Evolutionary conservation across 805 yeast genomes (phyloP).

Genomic region (Zygosaccharomyces pseudorouxii): DNA sequence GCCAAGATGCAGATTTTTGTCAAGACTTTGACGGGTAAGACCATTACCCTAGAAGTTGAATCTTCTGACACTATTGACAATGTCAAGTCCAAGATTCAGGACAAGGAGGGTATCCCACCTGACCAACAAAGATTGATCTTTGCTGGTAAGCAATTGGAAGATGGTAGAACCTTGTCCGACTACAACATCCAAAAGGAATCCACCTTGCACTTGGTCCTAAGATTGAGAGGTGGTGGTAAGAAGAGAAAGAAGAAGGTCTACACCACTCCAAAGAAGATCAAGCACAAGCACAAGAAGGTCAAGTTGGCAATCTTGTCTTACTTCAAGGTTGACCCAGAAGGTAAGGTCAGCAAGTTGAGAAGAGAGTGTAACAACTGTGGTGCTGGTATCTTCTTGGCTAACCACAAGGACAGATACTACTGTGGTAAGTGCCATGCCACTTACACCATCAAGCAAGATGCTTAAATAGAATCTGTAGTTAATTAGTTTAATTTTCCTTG

Average conservation of each 20-base stretch:
- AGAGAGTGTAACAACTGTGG: slow-evolving; percentile 98
- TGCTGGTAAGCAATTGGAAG: slow-evolving; percentile 97
- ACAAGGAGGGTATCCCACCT: slow-evolving; percentile 96
- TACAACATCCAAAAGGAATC: slow-evolving; percentile 99
- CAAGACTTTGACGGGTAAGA: slow-evolving; percentile 98
- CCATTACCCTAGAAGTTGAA: slow-evolving; percentile 97
- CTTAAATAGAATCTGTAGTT: slow-evolving; percentile 14
- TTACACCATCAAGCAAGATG: slow-evolving; percentile 50
- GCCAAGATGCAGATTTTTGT: slow-evolving; percentile 91
- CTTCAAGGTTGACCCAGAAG: slow-evolving; percentile 99
- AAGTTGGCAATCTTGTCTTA: slow-evolving; percentile 98
- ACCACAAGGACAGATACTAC: slow-evolving; percentile 98
- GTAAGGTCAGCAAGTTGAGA: slow-evolving; percentile 97
- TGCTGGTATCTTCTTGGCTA: slow-evolving; percentile 99
- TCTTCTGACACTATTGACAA: slow-evolving; percentile 97
- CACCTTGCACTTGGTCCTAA: slow-evolving; percentile 89
- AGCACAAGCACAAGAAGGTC: slow-evolving; percentile 99
- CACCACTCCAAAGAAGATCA: slow-evolving; percentile 99
- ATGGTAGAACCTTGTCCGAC: slow-evolving; percentile 93
- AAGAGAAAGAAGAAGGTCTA: slow-evolving; percentile 99
- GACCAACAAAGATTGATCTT: slow-evolving; percentile 96
- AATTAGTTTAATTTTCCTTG: not conserved
- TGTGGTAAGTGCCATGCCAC: slow-evolving; percentile 99
- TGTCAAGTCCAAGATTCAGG: slow-evolving; percentile 94
- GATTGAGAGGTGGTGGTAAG: slow-evolving; percentile 97